Evolutionary conservation across 164 flowering plant species (phyloP).

Genomic region (Pachysandra terminalis): DNA sequence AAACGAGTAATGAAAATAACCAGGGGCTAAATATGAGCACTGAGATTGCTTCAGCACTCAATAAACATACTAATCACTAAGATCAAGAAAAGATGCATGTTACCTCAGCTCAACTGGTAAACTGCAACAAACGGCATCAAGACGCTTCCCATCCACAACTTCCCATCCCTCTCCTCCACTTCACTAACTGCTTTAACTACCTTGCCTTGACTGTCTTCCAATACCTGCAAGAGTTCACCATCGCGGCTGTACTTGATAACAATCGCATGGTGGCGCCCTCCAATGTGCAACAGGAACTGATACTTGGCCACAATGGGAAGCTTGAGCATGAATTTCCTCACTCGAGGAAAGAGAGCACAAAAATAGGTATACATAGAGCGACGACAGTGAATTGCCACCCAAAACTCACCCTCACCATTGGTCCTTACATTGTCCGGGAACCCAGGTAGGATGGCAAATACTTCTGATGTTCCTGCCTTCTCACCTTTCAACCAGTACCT

Average conservation of each 20-base stretch:
- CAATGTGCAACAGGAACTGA: slow-evolving; percentile 49
- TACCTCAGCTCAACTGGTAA: slow-evolving; percentile 35
- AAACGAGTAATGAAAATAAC: too few species aligned
- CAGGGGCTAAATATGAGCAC: not conserved
- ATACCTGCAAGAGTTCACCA: slow-evolving; percentile 60
- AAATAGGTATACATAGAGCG: slow-evolving; percentile 34
- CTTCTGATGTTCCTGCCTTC: slow-evolving; percentile 72
- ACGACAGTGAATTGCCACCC: slow-evolving; percentile 84
- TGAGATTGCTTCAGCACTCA: not conserved
- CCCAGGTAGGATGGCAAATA: slow-evolving; percentile 72
- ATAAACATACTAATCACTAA: not conserved
- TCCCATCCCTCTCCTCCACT: slow-evolving; percentile 87
- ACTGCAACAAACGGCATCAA: slow-evolving; percentile 81
- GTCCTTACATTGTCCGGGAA: slow-evolving; percentile 86
- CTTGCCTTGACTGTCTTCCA: slow-evolving; percentile 84
- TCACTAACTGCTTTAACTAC: slow-evolving; percentile 86
- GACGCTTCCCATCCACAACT: slow-evolving; percentile 94
- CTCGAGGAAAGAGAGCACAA: slow-evolving; percentile 36
- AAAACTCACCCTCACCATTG: slow-evolving; percentile 78
- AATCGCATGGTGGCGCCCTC: slow-evolving; percentile 51
- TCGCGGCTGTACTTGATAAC: slow-evolving; percentile 65
- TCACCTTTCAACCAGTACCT: slow-evolving; percentile 88
- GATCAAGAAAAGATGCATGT: not conserved
- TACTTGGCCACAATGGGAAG: slow-evolving; percentile 58
- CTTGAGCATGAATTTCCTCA: slow-evolving; percentile 52